Evolutionary conservation across 768 basidiomycete species (phyloP).

Genomic region (Kwoniella europaea): DNA sequence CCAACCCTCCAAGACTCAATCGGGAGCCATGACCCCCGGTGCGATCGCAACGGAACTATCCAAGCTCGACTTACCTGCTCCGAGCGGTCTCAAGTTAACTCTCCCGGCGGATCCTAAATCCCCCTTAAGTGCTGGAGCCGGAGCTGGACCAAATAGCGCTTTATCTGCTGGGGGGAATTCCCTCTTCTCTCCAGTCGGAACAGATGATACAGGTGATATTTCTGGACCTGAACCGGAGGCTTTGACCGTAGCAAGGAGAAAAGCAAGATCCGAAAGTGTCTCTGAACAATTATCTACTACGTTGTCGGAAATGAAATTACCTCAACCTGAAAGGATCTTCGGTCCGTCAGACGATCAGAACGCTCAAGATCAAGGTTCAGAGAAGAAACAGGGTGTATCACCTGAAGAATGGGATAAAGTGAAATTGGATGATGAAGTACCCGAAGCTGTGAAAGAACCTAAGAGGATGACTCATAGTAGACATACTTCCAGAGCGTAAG

Average conservation of each 20-base stretch:
- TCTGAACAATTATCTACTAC: slow-evolving; percentile 50
- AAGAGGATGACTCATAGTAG: slow-evolving; percentile 51
- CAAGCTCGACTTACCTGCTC: slow-evolving; percentile 53
- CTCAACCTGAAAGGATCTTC: slow-evolving; percentile 57
- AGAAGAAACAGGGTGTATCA: slow-evolving; percentile 43
- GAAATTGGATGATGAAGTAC: slow-evolving; percentile 54
- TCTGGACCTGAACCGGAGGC: slow-evolving; percentile 57
- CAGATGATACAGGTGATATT: slow-evolving; percentile 43
- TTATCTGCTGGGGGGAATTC: slow-evolving; percentile 12
- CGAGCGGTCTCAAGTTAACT: slow-evolving; percentile 38
- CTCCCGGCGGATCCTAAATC: slow-evolving; percentile 16
- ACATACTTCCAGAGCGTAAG: slow-evolving; percentile 49
- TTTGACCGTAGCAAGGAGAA: slow-evolving; percentile 37
- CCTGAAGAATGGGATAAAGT: slow-evolving; percentile 57
- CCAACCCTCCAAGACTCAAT: slow-evolving; percentile 6
- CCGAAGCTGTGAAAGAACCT: slow-evolving; percentile 56
- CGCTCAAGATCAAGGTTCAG: slow-evolving; percentile 22
- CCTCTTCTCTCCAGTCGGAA: slow-evolving; percentile 11
- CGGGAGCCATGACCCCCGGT: slow-evolving; percentile 45
- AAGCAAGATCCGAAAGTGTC: slow-evolving; percentile 48
- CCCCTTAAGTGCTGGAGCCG: slow-evolving; percentile 1
- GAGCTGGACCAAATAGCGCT: slow-evolving; percentile 2
- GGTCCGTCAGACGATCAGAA: slow-evolving; percentile 45
- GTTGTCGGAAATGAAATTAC: slow-evolving; percentile 55
- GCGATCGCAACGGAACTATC: slow-evolving; percentile 52